Conservation (phyloP, 2,329 filamentous ascomycete genomes). For the Fusarium cyanostomum region DNA sequence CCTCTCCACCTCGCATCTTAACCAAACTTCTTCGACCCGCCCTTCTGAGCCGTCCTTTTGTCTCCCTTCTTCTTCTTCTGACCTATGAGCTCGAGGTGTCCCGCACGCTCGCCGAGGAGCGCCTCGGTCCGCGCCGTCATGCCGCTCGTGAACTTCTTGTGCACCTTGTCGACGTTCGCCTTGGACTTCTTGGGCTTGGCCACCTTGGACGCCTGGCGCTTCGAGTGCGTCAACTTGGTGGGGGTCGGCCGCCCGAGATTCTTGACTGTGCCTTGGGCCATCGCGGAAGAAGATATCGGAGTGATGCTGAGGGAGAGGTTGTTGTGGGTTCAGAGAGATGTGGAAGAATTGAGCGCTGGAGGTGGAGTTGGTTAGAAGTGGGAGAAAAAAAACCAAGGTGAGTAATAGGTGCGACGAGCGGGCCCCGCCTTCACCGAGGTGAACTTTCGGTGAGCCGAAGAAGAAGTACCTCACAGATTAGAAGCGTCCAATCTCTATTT, state of each 20-base stretch:
- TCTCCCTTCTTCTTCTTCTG: slow-evolving; percentile 63
- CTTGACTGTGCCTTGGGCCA: slow-evolving; percentile 67
- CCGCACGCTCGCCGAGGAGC: slow-evolving; percentile 66
- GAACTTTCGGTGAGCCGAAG: background rate
- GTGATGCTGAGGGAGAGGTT: background rate
- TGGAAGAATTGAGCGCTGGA: slow-evolving; percentile 48
- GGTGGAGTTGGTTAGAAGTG: slow-evolving; percentile 2
- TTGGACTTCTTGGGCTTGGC: slow-evolving; percentile 60
- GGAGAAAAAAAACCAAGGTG: slow-evolving; percentile 36
- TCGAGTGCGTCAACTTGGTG: slow-evolving; percentile 53
- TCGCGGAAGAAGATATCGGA: slow-evolving; percentile 39
- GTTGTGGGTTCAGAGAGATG: background rate
- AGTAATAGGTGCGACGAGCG: slow-evolving; percentile 2
- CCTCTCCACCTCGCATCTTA: slow-evolving; percentile 47
- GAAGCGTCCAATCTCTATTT: too few species aligned
- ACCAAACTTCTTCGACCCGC: slow-evolving; percentile 65
- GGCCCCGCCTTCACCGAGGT: slow-evolving; percentile 19
- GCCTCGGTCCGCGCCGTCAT: slow-evolving; percentile 65
- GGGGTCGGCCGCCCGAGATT: slow-evolving; percentile 54
- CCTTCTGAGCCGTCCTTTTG: slow-evolving; percentile 54
- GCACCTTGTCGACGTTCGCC: slow-evolving; percentile 60
- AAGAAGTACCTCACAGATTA: background rate
- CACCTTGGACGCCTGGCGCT: slow-evolving; percentile 56
- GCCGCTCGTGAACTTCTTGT: slow-evolving; percentile 64
- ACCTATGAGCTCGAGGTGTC: slow-evolving; percentile 68